Evolutionary conservation across 306 rosid genomes (phyloP), one percentile per base, ranked within the genome.

Genomic region (Rosa lucieae): DNA sequence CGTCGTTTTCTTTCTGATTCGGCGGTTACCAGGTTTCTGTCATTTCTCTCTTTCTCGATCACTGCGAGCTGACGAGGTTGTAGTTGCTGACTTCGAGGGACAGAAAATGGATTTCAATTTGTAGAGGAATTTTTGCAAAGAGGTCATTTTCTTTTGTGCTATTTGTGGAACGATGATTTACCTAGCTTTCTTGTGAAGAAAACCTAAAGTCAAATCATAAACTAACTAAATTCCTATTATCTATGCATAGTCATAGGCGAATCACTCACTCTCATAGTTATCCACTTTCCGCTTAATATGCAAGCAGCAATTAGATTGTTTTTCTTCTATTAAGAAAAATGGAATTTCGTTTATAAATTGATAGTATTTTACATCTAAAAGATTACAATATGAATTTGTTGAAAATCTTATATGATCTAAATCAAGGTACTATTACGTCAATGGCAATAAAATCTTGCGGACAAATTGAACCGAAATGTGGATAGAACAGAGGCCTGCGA

Each of bases 1-100:
- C 77, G 88, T 87, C 81, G 32, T 73, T 77, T 79, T 75, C 70
- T 17, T 8, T 62, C 68, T 29, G 79, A 66, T 84, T 73, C 82
- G 84, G 81, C 82, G n/a, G 83, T 70, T 74, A 61, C 42, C 70
- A 49, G 80, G 59, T 78, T 74, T 51, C 68, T 73, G 78, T 72
- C 80, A 8, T 42, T 12, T 70, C n/a, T n/a, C n/a, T n/a, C n/a
- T n/a, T n/a, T n/a, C 55, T 1, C 15, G 29, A 46, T 5, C 70
- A 26, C 63, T 2, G 32, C 32, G 0, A 52, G 7, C 17, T 5
- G 79, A 76, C 62, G 17, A 75, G 37, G 21, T n/a, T n/a, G n/a
- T n/a, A 5, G 21, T 63, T 14, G 69, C 5, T 20, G 43, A 63
- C 43, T 32, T 63, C 69, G 44, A 32, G 69, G 42, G 43, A 63